These are phyloP conservation scores for Diaporthe sp. DNA, from an alignment of 2,329 filamentous ascomycete species.

Conservation along the genomic window DNA sequence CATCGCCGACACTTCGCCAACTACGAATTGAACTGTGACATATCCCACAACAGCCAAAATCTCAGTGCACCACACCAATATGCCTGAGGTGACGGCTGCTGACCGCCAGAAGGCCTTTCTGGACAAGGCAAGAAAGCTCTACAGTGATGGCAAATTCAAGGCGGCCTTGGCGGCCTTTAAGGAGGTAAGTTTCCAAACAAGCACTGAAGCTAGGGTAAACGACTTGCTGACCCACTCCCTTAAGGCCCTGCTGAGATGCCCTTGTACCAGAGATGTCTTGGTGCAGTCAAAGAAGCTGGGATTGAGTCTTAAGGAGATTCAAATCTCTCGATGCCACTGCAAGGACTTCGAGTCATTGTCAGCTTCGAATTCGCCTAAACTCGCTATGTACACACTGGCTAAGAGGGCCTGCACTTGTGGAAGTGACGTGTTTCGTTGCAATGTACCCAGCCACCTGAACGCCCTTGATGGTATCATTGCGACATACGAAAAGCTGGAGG, in stretches of 20 bases:
- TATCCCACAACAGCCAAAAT: not conserved
- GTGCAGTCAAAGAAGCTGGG: slow-evolving; percentile 20
- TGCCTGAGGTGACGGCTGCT: slow-evolving; percentile 7
- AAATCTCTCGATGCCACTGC: slow-evolving; percentile 38
- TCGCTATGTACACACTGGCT: slow-evolving; percentile 35
- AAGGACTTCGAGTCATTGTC: slow-evolving; percentile 33
- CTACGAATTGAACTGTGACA: not conserved
- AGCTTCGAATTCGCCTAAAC: not conserved
- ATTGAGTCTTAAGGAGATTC: slow-evolving; percentile 17
- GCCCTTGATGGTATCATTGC: slow-evolving; percentile 28
- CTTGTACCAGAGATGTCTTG: slow-evolving; percentile 30
- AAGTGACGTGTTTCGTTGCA: slow-evolving; percentile 31
- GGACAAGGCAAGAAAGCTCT: slow-evolving; percentile 25
- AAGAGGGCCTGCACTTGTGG: slow-evolving; percentile 36
- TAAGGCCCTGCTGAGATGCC: slow-evolving; percentile 31
- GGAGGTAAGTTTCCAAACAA: slow-evolving; percentile 13
- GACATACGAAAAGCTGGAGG: slow-evolving; percentile 16
- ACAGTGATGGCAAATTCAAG: not conserved
- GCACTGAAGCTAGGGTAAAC: not conserved
- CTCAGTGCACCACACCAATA: not conserved
- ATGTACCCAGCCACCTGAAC: not conserved
- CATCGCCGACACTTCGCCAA: not conserved
- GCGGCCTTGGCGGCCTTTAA: slow-evolving; percentile 28
- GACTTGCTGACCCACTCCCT: slow-evolving; percentile 5
- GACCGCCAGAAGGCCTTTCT: slow-evolving; percentile 7